These are phyloP conservation scores for Pholiota adiposa DNA, from an alignment of 1,284 basidiomycete species.

Conservation along the genomic window DNA sequence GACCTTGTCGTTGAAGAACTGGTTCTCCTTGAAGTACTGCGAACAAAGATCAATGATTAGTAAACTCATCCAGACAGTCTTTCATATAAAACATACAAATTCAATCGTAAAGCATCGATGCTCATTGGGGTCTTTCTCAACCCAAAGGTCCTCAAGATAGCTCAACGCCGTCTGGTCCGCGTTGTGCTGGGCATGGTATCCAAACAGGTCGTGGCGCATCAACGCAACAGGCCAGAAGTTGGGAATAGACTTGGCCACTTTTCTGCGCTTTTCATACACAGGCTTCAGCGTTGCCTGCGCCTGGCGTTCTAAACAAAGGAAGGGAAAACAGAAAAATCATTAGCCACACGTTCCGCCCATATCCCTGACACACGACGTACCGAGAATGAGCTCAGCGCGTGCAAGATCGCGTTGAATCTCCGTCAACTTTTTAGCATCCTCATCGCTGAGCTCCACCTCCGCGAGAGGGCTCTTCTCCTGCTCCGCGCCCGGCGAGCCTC, in stretches of 20 bases:
- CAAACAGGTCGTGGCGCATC: conserved; percentile 67
- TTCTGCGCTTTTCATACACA: conserved; percentile 71
- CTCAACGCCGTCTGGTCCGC: conserved; percentile 75
- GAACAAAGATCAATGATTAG: neutral
- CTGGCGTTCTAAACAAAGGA: conserved; percentile 71
- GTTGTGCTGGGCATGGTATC: conserved; percentile 66
- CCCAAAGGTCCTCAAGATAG: conserved; percentile 82
- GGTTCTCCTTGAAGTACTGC: conserved; percentile 83
- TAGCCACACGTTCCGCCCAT: too few relatives aligned
- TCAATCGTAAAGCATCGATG: conserved; percentile 77
- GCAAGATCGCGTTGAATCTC: conserved; percentile 66
- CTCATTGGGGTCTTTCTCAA: conserved; percentile 67
- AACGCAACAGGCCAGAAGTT: conserved; percentile 83
- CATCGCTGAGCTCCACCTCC: conserved; percentile 68
- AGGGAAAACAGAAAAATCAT: too few relatives aligned
- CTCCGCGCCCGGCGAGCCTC: conserved; percentile 73
- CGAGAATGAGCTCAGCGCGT: conserved; percentile 70
- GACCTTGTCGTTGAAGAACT: conserved; percentile 74
- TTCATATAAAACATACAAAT: conserved; percentile 60
- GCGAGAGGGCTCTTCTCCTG: conserved; percentile 68
- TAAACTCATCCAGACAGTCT: neutral
- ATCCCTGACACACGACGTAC: conserved; percentile 47
- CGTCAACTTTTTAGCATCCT: conserved; percentile 68
- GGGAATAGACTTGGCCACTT: conserved; percentile 62
- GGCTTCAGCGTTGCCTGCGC: conserved; percentile 59